phyloP scores from a whole-genome alignment of 805 yeast species.

The Schizosaccharomyces lindneri region DNA sequence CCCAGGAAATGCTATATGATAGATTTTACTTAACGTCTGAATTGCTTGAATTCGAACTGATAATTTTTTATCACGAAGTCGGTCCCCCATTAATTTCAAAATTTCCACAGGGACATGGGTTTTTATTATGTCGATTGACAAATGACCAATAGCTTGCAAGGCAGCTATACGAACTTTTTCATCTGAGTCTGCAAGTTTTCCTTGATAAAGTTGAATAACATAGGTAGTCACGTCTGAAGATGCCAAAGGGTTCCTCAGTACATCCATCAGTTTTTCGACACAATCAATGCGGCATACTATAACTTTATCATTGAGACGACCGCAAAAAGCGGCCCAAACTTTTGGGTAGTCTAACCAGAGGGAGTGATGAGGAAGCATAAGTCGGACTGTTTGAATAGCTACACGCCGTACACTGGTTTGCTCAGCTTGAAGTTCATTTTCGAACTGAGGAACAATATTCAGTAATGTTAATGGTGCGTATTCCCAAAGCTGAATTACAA shows the following conservation, averaged over 20 bases:
- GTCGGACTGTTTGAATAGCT: slow-evolving; percentile 53
- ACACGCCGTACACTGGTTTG: slow-evolving; percentile 35
- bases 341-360: slow-evolving; percentile 21
- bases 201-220: slow-evolving; percentile 12
- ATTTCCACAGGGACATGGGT: slow-evolving; percentile 22
- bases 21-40: slow-evolving; percentile 28
- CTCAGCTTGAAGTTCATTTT: slow-evolving; percentile 47
- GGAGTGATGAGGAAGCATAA: slow-evolving; percentile 19
- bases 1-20: slow-evolving; percentile 19
- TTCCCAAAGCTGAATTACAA: slow-evolving; percentile 49
- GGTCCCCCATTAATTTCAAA: slow-evolving; percentile 32
- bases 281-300: slow-evolving; percentile 41
- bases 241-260: slow-evolving; percentile 10
- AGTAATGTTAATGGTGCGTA: slow-evolving; percentile 48
- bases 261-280: slow-evolving; percentile 29
- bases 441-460: slow-evolving; percentile 53
- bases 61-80: slow-evolving; percentile 45
- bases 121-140: slow-evolving; percentile 25
- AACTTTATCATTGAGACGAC: slow-evolving; percentile 45
- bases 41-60: slow-evolving; percentile 41
- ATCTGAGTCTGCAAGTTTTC: slow-evolving; percentile 46
- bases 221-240: slow-evolving; percentile 24
- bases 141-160: slow-evolving; percentile 21
- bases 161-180: slow-evolving; percentile 46
- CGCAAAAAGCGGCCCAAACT: slow-evolving; percentile 48